Evolutionary conservation across 345 rosid species (phyloP).

Genomic region (Carallia brachiata): DNA sequence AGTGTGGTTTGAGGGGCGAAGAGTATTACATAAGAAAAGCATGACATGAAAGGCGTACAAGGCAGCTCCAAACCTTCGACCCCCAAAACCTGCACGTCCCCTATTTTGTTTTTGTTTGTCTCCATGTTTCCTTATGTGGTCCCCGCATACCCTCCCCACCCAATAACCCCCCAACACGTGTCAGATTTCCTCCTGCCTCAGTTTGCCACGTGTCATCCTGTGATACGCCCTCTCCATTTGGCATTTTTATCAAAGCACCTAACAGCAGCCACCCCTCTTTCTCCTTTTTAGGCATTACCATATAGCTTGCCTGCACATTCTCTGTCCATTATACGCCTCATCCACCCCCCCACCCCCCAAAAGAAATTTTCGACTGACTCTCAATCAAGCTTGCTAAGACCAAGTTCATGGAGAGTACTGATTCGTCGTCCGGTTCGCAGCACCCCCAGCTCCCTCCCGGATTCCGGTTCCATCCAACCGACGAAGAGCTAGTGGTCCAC

Average conservation of each 20-base stretch:
- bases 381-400: neutral
- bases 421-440: constrained; percentile 60
- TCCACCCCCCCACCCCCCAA: neutral
- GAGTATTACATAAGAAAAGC: constrained; percentile 25
- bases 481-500: constrained; percentile 93
- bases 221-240: neutral
- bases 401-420: constrained; percentile 67
- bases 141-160: neutral
- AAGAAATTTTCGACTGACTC: neutral
- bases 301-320: neutral
- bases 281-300: neutral
- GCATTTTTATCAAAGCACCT: neutral
- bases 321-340: neutral
- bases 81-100: constrained; percentile 16
- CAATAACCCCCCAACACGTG: neutral
- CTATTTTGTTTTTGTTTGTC: neutral
- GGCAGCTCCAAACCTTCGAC: constrained; percentile 24
- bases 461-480: constrained; percentile 96
- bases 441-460: constrained; percentile 95
- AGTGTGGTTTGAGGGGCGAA: neutral
- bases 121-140: neutral
- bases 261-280: neutral
- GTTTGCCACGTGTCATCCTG: neutral
- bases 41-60: constrained; percentile 26
- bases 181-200: fast-evolving